Evolutionary conservation across 495 filamentous ascomycete species (phyloP).

Genomic region (Aspergillus baeticus): DNA sequence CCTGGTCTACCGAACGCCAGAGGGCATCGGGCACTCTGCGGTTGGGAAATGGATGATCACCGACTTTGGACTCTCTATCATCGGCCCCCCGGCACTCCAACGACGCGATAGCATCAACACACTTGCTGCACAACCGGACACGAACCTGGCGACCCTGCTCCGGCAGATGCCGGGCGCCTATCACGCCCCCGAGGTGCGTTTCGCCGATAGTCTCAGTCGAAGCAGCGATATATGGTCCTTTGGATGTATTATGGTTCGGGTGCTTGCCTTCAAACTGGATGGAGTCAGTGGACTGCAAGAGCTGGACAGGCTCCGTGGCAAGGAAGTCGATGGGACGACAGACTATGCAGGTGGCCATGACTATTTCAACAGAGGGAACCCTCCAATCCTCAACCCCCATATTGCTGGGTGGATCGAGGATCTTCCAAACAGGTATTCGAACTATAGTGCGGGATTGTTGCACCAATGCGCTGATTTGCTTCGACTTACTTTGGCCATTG

Average conservation of each 20-base stretch:
- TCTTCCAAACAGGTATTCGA: no score
- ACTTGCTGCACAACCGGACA: no score
- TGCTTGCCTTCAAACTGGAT: constrained; percentile 14
- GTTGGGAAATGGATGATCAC: constrained; percentile 27
- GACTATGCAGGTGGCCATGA: constrained; percentile 5
- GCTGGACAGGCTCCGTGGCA: constrained; percentile 1
- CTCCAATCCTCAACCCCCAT: constrained; percentile 15
- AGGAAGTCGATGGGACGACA: background rate
- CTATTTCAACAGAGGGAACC: constrained; percentile 10
- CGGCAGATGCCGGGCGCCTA: constrained; percentile 8
- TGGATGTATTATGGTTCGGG: constrained; percentile 17
- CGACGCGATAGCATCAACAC: no score
- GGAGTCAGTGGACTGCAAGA: background rate
- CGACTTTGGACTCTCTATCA: constrained; percentile 25
- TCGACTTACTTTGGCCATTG: no score
- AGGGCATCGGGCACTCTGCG: background rate
- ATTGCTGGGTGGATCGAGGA: constrained; percentile 9
- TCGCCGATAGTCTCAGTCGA: constrained; percentile 3
- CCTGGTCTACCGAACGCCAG: constrained; percentile 12
- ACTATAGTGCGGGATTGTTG: background rate
- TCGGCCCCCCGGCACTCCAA: background rate
- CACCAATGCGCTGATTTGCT: background rate
- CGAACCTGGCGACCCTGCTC: no score
- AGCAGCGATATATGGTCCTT: constrained; percentile 24
- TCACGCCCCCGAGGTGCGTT: constrained; percentile 16